Percentiles rank a stretch among this genome's conserved stretches.
These are phyloP conservation scores for Aspergillus brunneoviolaceus DNA, from an alignment of 2,329 filamentous ascomycete species.

Conservation along the genomic window DNA sequence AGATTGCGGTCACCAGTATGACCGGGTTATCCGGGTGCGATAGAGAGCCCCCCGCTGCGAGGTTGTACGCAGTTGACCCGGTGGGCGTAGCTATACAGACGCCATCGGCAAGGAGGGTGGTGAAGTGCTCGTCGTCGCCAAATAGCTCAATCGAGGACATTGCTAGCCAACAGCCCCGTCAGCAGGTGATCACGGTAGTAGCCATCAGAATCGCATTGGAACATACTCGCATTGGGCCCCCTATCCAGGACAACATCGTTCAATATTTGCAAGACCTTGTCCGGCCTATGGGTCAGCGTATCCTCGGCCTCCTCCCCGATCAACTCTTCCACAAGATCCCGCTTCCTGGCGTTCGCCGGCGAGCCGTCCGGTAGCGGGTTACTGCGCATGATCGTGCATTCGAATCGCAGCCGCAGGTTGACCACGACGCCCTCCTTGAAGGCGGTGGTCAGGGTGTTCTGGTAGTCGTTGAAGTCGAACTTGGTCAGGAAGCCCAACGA, in stretches of 20 bases:
- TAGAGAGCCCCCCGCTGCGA: slow-evolving; percentile 90
- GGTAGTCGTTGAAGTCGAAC: slow-evolving; percentile 81
- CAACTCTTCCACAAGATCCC: slow-evolving; percentile 84
- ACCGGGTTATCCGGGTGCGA: slow-evolving; percentile 97
- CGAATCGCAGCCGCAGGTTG: slow-evolving; percentile 82
- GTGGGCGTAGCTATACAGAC: slow-evolving; percentile 93
- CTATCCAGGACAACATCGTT: slow-evolving; percentile 97
- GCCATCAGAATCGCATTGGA: background rate
- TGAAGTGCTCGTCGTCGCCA: slow-evolving; percentile 93
- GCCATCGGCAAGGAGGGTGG: slow-evolving; percentile 87
- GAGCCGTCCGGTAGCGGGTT: slow-evolving; percentile 35
- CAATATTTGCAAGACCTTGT: slow-evolving; percentile 82
- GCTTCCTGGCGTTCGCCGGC: slow-evolving; percentile 37
- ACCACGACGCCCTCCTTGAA: slow-evolving; percentile 85
- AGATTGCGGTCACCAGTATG: slow-evolving; percentile 91
- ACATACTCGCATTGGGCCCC: slow-evolving; percentile 84
- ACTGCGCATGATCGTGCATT: slow-evolving; percentile 85
- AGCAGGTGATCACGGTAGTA: background rate
- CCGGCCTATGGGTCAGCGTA: slow-evolving; percentile 78
- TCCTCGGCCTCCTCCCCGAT: slow-evolving; percentile 84
- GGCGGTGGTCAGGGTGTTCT: slow-evolving; percentile 65
- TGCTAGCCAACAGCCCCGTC: slow-evolving; percentile 50
- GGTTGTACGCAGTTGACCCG: slow-evolving; percentile 91
- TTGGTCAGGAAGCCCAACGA: slow-evolving; percentile 95
- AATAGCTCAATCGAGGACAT: slow-evolving; percentile 93